Base-by-base conservation (phyloP, 1,284 basidiomycete genomes). In the Laetiporus sulphureus region DNA sequence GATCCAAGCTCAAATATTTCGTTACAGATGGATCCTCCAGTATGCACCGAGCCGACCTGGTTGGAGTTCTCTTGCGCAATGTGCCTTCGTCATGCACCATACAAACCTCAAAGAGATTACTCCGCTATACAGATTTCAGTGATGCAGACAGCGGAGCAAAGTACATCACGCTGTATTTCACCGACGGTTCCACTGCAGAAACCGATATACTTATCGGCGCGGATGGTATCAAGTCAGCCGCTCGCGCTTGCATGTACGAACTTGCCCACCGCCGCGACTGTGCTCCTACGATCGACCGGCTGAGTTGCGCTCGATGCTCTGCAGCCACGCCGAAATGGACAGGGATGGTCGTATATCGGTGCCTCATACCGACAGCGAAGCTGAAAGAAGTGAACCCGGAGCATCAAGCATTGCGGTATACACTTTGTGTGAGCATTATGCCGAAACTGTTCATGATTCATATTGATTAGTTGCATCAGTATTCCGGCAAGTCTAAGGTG, bases 191-290 rank as follows among this genome's bases (percentile, higher is more conserved):
- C 15, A 58, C 52, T 15, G 56, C 62, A 3, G 51, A 52, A 32
- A 65, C 68, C 24, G 68, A 73, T 44, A 36, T 73, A 8, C 59
- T 72, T n/a, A 51, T 71, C 31, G 71, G 69, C 2, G 65, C 66
- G 13, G 69, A 73, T 47, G 71, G 69, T 7, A 63, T 73, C 34
- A 67, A 65, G 44, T 69, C 67, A 1, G 47, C 53, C 13, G 59
- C 62, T 18, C 62, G 69, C 12, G 45, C 48, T 12, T 56, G 61
- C 40, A 61, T 67, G 62, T 62, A 65, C 46, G 50, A 47, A 12
- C 47, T 51, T 33, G 44, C 53, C 30, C 49, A 34, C 38, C 35
- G 15, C 32, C 45, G 39, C 20, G 52, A 48, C 8, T 47, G 48
- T 30, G 2, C 36, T n/a, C 23, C 16, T 21, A 39, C 36, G 15